phyloP scores from a whole-genome alignment of 129 eudicot species.

The Artemisia tridentata region DNA sequence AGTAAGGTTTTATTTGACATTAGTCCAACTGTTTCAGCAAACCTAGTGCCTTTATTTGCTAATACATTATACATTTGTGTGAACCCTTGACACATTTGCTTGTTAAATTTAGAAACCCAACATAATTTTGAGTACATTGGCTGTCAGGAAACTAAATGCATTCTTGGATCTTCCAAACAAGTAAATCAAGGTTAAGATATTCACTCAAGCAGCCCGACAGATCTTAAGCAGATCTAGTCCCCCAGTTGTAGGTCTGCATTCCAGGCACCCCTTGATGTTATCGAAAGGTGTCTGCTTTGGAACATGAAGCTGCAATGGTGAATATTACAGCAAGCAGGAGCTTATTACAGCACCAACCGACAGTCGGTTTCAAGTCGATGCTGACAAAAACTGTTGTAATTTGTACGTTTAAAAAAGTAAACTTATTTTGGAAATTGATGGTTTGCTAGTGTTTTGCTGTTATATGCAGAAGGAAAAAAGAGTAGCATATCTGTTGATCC shows the following conservation, averaged over 20 bases:
- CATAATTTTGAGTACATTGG: constrained; percentile 42
- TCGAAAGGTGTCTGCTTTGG: constrained; percentile 51
- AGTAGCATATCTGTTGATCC: too few relatives aligned
- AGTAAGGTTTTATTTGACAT: neutral
- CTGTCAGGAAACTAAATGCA: constrained; percentile 74
- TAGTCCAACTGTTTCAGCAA: neutral
- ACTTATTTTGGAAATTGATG: too few relatives aligned
- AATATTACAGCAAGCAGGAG: too few relatives aligned
- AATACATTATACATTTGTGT: neutral
- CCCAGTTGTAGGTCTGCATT: constrained; percentile 40
- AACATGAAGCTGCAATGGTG: constrained; percentile 53
- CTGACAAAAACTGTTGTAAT: too few relatives aligned
- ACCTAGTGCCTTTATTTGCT: neutral
- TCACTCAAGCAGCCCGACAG: constrained; percentile 37
- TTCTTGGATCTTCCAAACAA: constrained; percentile 58
- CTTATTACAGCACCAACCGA: too few relatives aligned
- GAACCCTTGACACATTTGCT: neutral
- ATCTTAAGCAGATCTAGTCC: constrained; percentile 41
- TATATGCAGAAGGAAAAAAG: too few relatives aligned
- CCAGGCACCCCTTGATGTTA: constrained; percentile 39
- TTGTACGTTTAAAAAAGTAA: too few relatives aligned
- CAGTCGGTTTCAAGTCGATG: too few relatives aligned
- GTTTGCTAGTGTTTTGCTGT: too few relatives aligned
- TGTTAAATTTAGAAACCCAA: constrained; percentile 8
- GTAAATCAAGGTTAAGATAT: constrained; percentile 43